Evolutionary conservation across 2,329 filamentous ascomycete species (phyloP).

Genomic region (Purpureocillium takamizusanense): DNA sequence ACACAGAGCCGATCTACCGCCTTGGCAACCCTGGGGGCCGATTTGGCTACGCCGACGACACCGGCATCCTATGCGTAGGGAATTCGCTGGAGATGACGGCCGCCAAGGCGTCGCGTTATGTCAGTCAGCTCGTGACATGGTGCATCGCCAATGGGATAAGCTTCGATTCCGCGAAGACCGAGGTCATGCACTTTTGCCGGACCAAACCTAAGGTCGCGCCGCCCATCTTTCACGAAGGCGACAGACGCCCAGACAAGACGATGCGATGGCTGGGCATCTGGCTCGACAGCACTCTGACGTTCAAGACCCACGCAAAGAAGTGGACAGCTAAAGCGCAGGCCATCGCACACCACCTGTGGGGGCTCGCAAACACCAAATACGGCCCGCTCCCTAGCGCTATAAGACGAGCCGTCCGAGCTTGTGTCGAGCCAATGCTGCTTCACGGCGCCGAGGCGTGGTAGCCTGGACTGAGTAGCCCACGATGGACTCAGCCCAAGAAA

Average conservation of each 20-base stretch:
- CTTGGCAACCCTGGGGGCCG: slow-evolving; percentile 4
- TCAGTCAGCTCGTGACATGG: slow-evolving; percentile 7
- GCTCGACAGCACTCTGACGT: background rate
- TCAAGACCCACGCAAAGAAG: background rate
- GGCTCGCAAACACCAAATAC: background rate
- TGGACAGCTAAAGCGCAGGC: background rate
- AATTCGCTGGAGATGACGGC: slow-evolving; percentile 7
- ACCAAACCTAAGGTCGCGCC: slow-evolving; percentile 1
- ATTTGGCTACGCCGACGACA: slow-evolving; percentile 10
- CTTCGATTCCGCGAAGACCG: slow-evolving; percentile 12
- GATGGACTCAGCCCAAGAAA: too few relatives aligned
- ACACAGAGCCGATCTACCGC: slow-evolving; percentile 8
- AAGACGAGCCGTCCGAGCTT: background rate
- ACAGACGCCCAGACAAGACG: background rate
- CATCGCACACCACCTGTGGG: background rate
- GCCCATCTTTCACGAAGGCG: background rate
- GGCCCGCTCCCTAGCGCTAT: background rate
- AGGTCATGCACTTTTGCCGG: slow-evolving; percentile 12
- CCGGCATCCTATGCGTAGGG: slow-evolving; percentile 8
- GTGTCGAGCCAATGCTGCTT: background rate
- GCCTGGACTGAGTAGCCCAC: background rate
- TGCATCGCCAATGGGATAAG: slow-evolving; percentile 9
- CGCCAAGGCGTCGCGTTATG: slow-evolving; percentile 3
- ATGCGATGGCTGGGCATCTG: background rate
- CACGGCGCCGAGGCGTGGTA: background rate